Conservation (phyloP, 305 asterid species). For the Fraxinus sp. region DNA sequence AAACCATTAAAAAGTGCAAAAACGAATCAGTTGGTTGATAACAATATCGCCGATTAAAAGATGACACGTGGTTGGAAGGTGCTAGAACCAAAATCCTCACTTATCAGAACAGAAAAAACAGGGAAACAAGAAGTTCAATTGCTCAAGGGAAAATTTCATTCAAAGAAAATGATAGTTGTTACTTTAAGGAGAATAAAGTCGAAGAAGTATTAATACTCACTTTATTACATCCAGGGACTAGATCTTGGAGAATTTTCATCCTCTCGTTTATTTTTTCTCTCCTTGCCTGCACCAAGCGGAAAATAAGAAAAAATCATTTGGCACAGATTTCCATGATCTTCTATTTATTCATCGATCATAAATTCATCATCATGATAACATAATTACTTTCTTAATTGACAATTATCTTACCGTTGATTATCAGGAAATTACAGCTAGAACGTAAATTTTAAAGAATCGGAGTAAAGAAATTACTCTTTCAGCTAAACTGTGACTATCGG, state of each 20-base stretch:
- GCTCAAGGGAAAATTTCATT: not conserved
- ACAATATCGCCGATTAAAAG: not conserved
- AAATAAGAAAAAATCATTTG: conserved; percentile 10
- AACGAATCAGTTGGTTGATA: not conserved
- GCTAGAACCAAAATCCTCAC: not conserved
- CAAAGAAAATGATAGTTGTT: not conserved
- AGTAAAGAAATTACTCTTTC: conserved; percentile 66
- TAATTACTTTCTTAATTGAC: not conserved
- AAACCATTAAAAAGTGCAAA: not conserved
- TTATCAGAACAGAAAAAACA: conserved; percentile 4
- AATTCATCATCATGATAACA: not conserved
- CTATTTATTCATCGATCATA: conserved; percentile 13
- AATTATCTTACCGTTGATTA: not conserved
- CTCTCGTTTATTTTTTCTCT: conserved; percentile 92
- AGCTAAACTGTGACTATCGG: conserved; percentile 90
- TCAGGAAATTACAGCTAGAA: not conserved
- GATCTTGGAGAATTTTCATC: conserved; percentile 92
- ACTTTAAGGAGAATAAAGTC: not conserved
- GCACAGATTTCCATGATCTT: not conserved
- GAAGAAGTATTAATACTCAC: conserved; percentile 39
- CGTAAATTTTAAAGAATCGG: conserved; percentile 1
- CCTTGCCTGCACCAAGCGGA: conserved; percentile 68
- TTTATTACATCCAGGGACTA: conserved; percentile 96
- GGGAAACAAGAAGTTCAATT: not conserved
- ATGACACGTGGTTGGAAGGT: not conserved